Evolutionary conservation across 2,329 filamentous ascomycete species (phyloP).

Genomic region (Colletotrichum filicis): DNA sequence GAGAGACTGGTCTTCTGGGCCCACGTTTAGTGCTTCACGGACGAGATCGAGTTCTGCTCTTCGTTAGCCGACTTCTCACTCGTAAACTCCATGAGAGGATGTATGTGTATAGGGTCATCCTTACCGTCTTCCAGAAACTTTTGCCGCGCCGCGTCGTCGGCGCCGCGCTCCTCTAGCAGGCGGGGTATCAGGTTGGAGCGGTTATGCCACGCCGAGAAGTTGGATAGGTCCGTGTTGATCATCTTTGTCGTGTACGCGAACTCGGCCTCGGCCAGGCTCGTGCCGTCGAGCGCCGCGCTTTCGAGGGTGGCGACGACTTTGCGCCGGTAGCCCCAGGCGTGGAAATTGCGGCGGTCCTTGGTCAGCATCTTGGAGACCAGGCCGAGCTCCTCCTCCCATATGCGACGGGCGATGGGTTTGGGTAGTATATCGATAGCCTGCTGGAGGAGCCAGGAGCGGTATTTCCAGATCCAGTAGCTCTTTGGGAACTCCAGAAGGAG

Average conservation of each 20-base stretch:
- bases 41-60: conserved; percentile 77
- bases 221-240: conserved; percentile 86
- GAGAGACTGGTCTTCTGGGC: conserved; percentile 92
- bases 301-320: conserved; percentile 83
- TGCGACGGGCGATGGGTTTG: conserved; percentile 61
- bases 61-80: not conserved
- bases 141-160: conserved; percentile 70
- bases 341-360: conserved; percentile 91
- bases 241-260: conserved; percentile 92
- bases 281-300: conserved; percentile 59
- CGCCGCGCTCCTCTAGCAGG: conserved; percentile 76
- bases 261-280: conserved; percentile 80
- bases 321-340: conserved; percentile 93
- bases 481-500: conserved; percentile 89
- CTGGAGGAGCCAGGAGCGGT: conserved; percentile 85
- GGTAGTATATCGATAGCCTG: conserved; percentile 75
- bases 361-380: conserved; percentile 89
- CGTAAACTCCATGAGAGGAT: not conserved
- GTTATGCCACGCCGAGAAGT: conserved; percentile 98
- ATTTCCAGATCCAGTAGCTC: conserved; percentile 99
- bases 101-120: not conserved
- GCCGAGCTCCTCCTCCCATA: conserved; percentile 88
- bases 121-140: conserved; percentile 78
- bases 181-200: conserved; percentile 85
- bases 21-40: conserved; percentile 83